phyloP scores from a whole-genome alignment of 768 basidiomycete genomes.

The Asterophora parasitica region DNA sequence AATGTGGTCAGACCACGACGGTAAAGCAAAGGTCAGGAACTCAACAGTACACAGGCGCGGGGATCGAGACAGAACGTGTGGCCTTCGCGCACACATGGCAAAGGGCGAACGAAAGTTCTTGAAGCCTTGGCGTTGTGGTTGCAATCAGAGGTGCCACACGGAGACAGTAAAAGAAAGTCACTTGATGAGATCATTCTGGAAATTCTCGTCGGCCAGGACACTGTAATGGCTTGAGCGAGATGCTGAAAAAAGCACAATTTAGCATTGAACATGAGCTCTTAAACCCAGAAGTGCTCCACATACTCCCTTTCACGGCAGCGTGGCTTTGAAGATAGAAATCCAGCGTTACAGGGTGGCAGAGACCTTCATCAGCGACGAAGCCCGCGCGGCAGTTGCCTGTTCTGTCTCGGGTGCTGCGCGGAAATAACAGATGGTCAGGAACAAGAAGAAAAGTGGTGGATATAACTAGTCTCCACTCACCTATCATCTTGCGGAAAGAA shows the following conservation, averaged over 20 bases:
- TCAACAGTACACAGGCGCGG: slow-evolving; percentile 66
- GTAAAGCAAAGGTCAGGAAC: slow-evolving; percentile 16
- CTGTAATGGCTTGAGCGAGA: slow-evolving; percentile 53
- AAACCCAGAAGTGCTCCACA: slow-evolving; percentile 11
- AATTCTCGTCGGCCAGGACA: slow-evolving; percentile 37
- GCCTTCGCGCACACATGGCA: slow-evolving; percentile 69
- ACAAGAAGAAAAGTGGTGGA: not conserved
- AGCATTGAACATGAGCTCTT: not conserved
- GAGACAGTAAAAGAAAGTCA: slow-evolving; percentile 18
- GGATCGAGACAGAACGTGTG: slow-evolving; percentile 67
- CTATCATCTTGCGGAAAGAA: slow-evolving; percentile 45
- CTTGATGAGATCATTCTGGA: slow-evolving; percentile 20
- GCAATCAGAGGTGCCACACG: slow-evolving; percentile 2
- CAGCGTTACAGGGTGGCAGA: slow-evolving; percentile 48
- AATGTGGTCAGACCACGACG: slow-evolving; percentile 2
- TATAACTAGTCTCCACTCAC: slow-evolving; percentile 19
- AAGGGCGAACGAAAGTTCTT: slow-evolving; percentile 42
- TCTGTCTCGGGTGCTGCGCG: slow-evolving; percentile 40
- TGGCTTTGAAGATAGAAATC: slow-evolving; percentile 63
- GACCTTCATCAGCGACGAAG: slow-evolving; percentile 48
- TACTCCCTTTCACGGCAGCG: slow-evolving; percentile 44
- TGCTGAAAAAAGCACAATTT: slow-evolving; percentile 26
- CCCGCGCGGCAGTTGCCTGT: slow-evolving; percentile 50
- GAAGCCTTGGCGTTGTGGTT: slow-evolving; percentile 25
- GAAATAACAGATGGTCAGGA: slow-evolving; percentile 5